A percentile compares a stretch with the other conserved stretches of the same genome.
Evolutionary conservation across 2,329 filamentous ascomycete species (phyloP).

Genomic region (Dactylonectria estremocensis): DNA sequence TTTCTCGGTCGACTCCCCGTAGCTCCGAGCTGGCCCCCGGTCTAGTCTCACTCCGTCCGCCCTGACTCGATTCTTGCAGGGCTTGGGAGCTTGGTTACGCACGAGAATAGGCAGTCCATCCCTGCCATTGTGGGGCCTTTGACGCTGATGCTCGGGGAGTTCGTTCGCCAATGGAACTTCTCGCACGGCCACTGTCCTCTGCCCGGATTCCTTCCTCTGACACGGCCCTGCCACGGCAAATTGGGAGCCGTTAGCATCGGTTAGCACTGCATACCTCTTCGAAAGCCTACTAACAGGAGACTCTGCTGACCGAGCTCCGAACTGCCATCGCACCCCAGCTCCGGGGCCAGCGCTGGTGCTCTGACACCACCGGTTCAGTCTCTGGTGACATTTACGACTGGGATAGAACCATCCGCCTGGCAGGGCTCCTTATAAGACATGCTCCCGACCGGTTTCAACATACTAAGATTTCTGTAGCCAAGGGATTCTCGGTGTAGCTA

Average conservation of each 20-base stretch:
- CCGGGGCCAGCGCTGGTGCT: background rate
- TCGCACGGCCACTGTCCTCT: constrained; percentile 1
- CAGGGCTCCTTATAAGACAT: constrained; percentile 32
- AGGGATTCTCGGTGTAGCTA: background rate
- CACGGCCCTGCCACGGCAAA: constrained; percentile 8
- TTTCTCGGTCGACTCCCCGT: constrained; percentile 20
- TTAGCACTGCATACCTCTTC: background rate
- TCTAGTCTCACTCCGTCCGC: background rate
- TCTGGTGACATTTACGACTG: constrained; percentile 25
- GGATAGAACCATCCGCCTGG: constrained; percentile 12
- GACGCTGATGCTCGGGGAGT: background rate
- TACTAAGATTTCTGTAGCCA: constrained; percentile 1
- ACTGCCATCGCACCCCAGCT: constrained; percentile 11
- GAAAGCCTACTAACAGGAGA: constrained; percentile 34
- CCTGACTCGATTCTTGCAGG: background rate
- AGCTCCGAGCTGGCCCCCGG: constrained; percentile 38
- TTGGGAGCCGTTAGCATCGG: constrained; percentile 2
- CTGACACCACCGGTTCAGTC: constrained; percentile 29
- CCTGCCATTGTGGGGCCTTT: background rate
- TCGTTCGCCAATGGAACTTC: constrained; percentile 1
- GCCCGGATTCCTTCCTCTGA: constrained; percentile 8
- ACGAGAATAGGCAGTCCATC: background rate
- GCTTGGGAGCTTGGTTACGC: background rate
- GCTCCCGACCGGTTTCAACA: constrained; percentile 15
- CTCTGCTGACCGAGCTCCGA: constrained; percentile 39